Evolutionary conservation across 2,329 filamentous ascomycete species (phyloP).

Genomic region (Aspergillus flavus): DNA sequence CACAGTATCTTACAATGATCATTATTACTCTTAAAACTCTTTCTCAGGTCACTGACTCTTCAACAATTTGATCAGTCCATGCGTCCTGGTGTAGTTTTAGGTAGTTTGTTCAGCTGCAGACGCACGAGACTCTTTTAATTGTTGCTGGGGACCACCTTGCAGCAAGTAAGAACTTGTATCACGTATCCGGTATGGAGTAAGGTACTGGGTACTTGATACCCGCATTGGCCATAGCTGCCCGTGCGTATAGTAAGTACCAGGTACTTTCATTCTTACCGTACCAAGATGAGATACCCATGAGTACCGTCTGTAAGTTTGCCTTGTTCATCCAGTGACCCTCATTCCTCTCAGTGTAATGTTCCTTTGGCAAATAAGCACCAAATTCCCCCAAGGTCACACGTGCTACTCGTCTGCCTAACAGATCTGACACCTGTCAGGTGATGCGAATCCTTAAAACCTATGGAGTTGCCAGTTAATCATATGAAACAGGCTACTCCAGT

Average conservation of each 20-base stretch:
- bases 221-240: conserved; percentile 19
- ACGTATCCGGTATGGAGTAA: conserved; percentile 16
- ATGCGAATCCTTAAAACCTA: background rate
- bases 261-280: conserved; percentile 10
- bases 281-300: background rate
- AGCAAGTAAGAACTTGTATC: conserved; percentile 1
- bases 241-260: conserved; percentile 16
- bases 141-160: background rate
- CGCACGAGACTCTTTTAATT: conserved; percentile 1
- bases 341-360: background rate
- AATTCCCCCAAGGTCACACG: background rate
- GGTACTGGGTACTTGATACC: conserved; percentile 17
- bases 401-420: background rate
- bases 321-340: background rate
- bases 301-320: background rate
- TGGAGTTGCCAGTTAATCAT: background rate
- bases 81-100: background rate
- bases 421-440: background rate
- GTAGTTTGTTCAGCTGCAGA: conserved; percentile 1
- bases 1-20: background rate
- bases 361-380: background rate
- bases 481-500: background rate
- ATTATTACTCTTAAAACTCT: background rate
- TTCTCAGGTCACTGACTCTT: background rate
- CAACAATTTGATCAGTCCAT: background rate